These are phyloP conservation scores for Seiridium unicorne DNA, from an alignment of 2,329 filamentous ascomycete genomes.

Conservation along the genomic window DNA sequence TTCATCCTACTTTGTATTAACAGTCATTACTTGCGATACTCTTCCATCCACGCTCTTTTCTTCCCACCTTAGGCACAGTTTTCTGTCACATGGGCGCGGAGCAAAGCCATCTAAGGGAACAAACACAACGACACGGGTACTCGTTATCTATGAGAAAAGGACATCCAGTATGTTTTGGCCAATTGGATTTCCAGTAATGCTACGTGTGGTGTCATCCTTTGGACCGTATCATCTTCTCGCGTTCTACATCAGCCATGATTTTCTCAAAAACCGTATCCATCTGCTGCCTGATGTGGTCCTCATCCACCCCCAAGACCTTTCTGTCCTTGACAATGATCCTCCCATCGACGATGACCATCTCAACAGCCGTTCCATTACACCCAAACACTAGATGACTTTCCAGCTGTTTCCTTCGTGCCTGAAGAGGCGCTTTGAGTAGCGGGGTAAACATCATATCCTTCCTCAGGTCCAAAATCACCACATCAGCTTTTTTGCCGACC, in stretches of 20 bases:
- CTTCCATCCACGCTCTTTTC: too few relatives aligned
- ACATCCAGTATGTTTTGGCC: too few relatives aligned
- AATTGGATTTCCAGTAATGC: too few relatives aligned
- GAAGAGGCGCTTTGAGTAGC: slow-evolving; percentile 13
- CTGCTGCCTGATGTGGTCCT: slow-evolving; percentile 16
- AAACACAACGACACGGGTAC: too few relatives aligned
- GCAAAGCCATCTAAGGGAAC: too few relatives aligned
- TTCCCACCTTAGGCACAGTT: too few relatives aligned
- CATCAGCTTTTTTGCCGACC: slow-evolving; percentile 20
- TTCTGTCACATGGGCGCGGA: too few relatives aligned
- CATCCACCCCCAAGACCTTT: slow-evolving; percentile 21
- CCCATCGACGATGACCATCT: slow-evolving; percentile 21
- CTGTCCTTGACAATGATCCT: slow-evolving; percentile 16
- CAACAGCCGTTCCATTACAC: slow-evolving; percentile 21
- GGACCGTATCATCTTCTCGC: slow-evolving; percentile 1
- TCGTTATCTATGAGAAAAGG: too few relatives aligned
- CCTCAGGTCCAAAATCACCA: slow-evolving; percentile 22
- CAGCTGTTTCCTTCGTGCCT: slow-evolving; percentile 13
- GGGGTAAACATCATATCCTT: slow-evolving; percentile 24
- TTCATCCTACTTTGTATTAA: too few relatives aligned
- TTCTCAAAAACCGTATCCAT: slow-evolving; percentile 17
- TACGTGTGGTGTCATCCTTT: neutral
- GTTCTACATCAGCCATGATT: slow-evolving; percentile 14
- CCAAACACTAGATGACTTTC: slow-evolving; percentile 23
- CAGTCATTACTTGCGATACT: too few relatives aligned